Evolutionary conservation across 108 stramenopile genomes (phyloP).

Genomic region (Cyclotella cryptica): DNA sequence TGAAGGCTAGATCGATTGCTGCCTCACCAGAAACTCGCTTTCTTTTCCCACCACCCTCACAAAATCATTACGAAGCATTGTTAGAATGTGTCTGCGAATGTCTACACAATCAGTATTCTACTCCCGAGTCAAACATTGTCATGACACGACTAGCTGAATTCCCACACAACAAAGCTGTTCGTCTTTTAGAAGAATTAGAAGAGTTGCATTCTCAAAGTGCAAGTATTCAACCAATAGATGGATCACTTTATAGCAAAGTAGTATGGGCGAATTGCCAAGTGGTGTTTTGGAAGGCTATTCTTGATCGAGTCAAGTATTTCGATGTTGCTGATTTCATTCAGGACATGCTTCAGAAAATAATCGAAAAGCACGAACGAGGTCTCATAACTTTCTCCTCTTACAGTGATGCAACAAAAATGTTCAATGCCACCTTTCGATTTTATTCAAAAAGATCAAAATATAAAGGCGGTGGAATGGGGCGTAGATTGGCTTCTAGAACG

Average conservation of each 20-base stretch:
- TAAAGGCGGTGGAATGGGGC: conserved; percentile 4
- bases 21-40: background rate
- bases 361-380: conserved; percentile 28
- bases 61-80: conserved; percentile 39
- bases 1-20: conserved; percentile 31
- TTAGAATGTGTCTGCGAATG: conserved; percentile 38
- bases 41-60: conserved; percentile 42
- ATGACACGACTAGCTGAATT: conserved; percentile 27
- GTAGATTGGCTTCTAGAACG: conserved; percentile 18
- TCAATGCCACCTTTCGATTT: conserved; percentile 33
- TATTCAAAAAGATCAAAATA: conserved; percentile 35
- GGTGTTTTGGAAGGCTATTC: conserved; percentile 33
- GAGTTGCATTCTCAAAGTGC: conserved; percentile 13
- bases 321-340: conserved; percentile 19
- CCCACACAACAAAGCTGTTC: conserved; percentile 39
- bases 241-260: conserved; percentile 30
- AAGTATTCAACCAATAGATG: conserved; percentile 25
- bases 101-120: conserved; percentile 24
- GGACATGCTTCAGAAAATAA: conserved; percentile 19
- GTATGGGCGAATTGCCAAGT: conserved; percentile 48
- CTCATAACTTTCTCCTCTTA: conserved; percentile 23
- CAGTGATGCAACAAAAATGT: conserved; percentile 45
- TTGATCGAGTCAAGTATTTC: conserved; percentile 11
- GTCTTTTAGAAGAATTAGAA: conserved; percentile 38
- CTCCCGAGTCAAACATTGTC: conserved; percentile 19